Conservation (phyloP, 2,329 filamentous ascomycete genomes). For the Paecilomyces formosus region DNA sequence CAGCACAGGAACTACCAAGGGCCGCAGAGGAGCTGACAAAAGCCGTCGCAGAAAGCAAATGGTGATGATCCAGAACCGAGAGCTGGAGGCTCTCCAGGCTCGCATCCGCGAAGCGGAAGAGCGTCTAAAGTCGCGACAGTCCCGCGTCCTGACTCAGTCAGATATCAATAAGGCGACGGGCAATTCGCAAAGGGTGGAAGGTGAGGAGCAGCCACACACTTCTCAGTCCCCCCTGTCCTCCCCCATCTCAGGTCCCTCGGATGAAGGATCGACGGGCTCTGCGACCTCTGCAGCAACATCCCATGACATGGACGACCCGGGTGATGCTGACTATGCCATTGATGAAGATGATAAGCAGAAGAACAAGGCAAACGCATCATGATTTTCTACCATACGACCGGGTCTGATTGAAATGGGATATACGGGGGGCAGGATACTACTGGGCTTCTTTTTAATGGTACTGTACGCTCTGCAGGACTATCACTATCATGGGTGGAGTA, state of each 20-base stretch:
- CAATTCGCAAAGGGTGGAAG: slow-evolving; percentile 9
- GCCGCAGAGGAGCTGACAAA: slow-evolving; percentile 1
- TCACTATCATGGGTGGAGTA: background rate
- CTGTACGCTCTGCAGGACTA: background rate
- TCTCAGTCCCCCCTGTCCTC: slow-evolving; percentile 9
- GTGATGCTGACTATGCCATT: background rate
- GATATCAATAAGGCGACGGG: slow-evolving; percentile 13
- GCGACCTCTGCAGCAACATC: slow-evolving; percentile 14
- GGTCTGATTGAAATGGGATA: background rate
- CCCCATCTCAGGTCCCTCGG: slow-evolving; percentile 13
- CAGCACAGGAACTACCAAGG: background rate
- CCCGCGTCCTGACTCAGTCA: background rate
- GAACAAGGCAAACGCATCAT: background rate
- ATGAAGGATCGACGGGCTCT: slow-evolving; percentile 14
- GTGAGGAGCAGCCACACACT: slow-evolving; percentile 7
- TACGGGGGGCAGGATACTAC: background rate
- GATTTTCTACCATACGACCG: background rate
- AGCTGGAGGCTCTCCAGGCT: slow-evolving; percentile 79
- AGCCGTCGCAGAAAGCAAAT: slow-evolving; percentile 60
- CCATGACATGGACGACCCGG: slow-evolving; percentile 6
- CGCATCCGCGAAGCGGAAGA: slow-evolving; percentile 79
- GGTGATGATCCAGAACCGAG: slow-evolving; percentile 64
- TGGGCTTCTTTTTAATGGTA: background rate
- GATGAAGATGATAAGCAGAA: background rate
- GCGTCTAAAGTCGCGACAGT: slow-evolving; percentile 49